Evolutionary conservation across 257 asterid species (phyloP), one percentile per base, ranked within the genome.

Genomic region (Apocynum venetum): DNA sequence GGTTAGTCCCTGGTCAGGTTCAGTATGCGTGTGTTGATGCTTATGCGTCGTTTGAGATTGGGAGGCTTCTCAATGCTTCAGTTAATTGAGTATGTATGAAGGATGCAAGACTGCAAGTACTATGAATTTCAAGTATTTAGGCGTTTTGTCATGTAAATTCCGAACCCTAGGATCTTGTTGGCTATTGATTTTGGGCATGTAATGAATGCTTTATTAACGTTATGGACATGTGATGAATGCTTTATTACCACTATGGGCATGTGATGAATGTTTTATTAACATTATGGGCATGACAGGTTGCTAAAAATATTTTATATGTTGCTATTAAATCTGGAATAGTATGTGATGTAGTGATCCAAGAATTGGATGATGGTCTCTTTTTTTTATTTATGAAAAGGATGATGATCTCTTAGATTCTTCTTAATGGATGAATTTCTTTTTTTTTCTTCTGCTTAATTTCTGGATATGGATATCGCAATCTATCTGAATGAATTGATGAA

Each of bases 21-120:
- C 73, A 68, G 11, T 68, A 68, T 43, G 73, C 73, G 3, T 68
- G 73, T 68, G 38, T 68, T 17, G 73, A 68, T 68, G 73, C 73
- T 68, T 68, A 43, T 10, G 52, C 38, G 31, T 41, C 73, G 12
- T 68, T 68, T 19, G 53, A 43, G 17, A 68, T 68, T 10, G 73
- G 73, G 1, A 68, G 25, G 53, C 15, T 9, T 15, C 52, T 68
- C 12, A 68, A 7, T 3, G 53, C 73, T 43, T 43, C 73, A 46
- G 53, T 3, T 68, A 20, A 43, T 11, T 38, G 11, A 66, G 14
- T 8, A 14, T 38, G 8, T 36, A 5, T 36, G 13, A 14, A 10
- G 49, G 4, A 13, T 36, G 2, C n/a, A 14, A 10, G 49, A 1
- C 4, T 36, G 2, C n/a, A 43, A 65, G 11, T 36, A 1, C 48